Conservation (phyloP, 2,329 filamentous ascomycete species). For the Penicillium sclerotiorum region DNA sequence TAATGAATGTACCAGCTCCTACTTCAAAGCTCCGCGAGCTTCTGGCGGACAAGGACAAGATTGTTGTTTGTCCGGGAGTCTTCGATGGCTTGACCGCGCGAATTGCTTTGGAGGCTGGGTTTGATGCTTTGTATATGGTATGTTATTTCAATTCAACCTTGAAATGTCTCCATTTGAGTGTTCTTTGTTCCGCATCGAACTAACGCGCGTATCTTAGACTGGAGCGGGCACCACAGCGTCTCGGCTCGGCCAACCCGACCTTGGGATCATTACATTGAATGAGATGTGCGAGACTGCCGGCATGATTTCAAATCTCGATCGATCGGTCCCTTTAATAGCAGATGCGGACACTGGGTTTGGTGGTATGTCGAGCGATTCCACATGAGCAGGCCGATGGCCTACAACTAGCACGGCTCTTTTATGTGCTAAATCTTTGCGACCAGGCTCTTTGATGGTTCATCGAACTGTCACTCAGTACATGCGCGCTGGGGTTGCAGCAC, state of each 20-base stretch:
- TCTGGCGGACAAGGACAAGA: constrained; percentile 42
- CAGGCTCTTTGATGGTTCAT: constrained; percentile 41
- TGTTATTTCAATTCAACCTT: constrained; percentile 15
- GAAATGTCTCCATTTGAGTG: too few species aligned
- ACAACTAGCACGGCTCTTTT: too few species aligned
- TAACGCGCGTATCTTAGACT: constrained; percentile 45
- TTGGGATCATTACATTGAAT: constrained; percentile 60
- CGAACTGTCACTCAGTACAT: constrained; percentile 50
- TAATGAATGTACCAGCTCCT: too few species aligned
- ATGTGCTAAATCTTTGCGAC: too few species aligned
- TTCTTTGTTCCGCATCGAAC: not conserved
- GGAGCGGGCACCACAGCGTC: constrained; percentile 63
- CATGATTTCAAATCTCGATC: constrained; percentile 62
- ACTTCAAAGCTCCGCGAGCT: constrained; percentile 41
- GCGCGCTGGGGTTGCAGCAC: constrained; percentile 53
- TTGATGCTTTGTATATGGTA: constrained; percentile 67
- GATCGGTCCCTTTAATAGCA: constrained; percentile 57
- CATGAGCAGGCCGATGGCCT: too few species aligned
- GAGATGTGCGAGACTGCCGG: constrained; percentile 63
- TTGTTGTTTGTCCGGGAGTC: constrained; percentile 64
- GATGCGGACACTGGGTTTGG: constrained; percentile 56
- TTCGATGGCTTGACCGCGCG: constrained; percentile 67
- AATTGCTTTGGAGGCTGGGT: constrained; percentile 61
- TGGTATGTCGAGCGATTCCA: constrained; percentile 27
- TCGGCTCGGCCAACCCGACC: constrained; percentile 60